Evolutionary conservation across 75 land plant genomes (phyloP).

Genomic region (Cupressus sempervirens): DNA sequence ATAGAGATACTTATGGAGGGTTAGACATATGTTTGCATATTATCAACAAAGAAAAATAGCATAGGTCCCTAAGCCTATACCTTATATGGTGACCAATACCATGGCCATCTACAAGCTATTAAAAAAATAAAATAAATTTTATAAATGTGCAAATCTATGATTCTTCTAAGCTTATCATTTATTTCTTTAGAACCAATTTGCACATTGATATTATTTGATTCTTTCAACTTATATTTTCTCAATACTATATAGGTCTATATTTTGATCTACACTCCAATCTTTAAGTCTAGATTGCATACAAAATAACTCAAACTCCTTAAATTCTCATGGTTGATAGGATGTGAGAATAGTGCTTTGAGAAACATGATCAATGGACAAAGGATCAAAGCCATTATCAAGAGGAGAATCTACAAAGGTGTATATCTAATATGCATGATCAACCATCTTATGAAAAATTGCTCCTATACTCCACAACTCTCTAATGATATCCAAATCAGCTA

Average conservation of each 20-base stretch:
- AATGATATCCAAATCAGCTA: too few species aligned
- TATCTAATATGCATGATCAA: too few species aligned
- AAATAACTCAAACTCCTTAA: conserved; percentile 66
- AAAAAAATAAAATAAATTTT: not conserved
- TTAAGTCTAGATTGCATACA: conserved; percentile 48
- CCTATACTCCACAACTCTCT: too few species aligned
- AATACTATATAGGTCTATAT: conserved; percentile 76
- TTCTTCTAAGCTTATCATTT: too few species aligned
- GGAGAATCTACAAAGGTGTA: too few species aligned
- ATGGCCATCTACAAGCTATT: not conserved
- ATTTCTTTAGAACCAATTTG: too few species aligned
- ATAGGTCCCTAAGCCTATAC: not conserved
- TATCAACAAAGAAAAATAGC: not conserved
- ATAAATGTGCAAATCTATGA: not conserved
- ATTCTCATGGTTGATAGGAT: conserved; percentile 81
- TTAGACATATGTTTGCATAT: not conserved
- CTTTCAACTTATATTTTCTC: not conserved
- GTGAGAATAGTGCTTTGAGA: too few species aligned
- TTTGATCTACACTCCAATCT: conserved; percentile 55
- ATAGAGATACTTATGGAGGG: not conserved
- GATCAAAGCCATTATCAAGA: too few species aligned
- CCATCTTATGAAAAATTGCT: too few species aligned
- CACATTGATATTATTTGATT: too few species aligned
- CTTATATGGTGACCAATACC: not conserved
- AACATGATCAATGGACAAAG: too few species aligned